Conservation (phyloP, 2,329 filamentous ascomycete genomes). For the Pseudogymnoascus sp. region DNA sequence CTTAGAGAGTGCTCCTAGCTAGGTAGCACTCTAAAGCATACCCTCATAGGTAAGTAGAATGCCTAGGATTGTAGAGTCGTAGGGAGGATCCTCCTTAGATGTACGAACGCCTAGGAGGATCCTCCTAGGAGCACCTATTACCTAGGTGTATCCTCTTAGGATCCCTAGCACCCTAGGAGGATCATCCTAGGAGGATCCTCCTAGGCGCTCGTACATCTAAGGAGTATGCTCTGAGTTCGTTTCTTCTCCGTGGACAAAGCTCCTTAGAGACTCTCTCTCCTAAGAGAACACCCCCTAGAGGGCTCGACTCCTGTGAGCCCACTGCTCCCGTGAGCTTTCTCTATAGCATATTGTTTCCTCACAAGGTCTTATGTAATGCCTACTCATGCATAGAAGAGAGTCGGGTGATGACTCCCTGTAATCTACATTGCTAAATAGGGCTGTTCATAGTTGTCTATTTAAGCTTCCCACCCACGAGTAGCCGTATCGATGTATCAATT, state of each 20-base stretch:
- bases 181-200: background rate
- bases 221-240: too few relatives aligned
- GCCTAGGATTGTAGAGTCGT: background rate
- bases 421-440: background rate
- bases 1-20: background rate
- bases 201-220: background rate
- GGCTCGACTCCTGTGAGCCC: background rate
- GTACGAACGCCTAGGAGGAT: background rate
- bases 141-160: background rate
- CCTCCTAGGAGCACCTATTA: background rate
- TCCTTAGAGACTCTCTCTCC: too few relatives aligned
- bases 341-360: background rate
- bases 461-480: background rate
- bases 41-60: background rate
- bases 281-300: too few relatives aligned
- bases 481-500: background rate
- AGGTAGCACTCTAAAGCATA: background rate
- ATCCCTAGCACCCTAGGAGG: background rate
- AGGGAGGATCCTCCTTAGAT: background rate
- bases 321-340: background rate
- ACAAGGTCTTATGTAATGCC: background rate
- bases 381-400: too few relatives aligned
- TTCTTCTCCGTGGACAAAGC: too few relatives aligned
- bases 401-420: background rate
- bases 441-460: background rate